phyloP scores from a whole-genome alignment of 2,329 filamentous ascomycete species.

The Tolypocladium cylindrosporum region DNA sequence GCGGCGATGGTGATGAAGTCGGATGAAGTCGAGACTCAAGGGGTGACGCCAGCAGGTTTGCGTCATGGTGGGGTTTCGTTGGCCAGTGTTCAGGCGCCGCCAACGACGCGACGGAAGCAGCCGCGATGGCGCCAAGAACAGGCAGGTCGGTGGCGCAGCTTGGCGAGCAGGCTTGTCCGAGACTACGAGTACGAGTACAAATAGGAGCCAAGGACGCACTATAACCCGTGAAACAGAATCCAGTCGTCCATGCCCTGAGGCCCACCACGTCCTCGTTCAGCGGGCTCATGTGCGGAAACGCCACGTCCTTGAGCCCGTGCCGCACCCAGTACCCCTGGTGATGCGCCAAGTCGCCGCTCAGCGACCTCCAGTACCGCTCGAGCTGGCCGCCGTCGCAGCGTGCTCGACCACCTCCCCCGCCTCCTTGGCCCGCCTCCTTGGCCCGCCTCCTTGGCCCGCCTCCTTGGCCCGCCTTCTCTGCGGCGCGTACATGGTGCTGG shows the following conservation, averaged over 20 bases:
- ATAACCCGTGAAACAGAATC: constrained; percentile 1
- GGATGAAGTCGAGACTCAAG: background rate
- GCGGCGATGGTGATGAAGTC: background rate
- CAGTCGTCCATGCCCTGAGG: constrained; percentile 2
- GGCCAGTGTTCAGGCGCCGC: too few species aligned
- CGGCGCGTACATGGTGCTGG: constrained; percentile 9
- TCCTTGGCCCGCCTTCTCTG: constrained; percentile 1
- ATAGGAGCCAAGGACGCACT: too few species aligned
- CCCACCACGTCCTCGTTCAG: background rate
- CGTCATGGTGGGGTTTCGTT: background rate
- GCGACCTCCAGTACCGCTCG: constrained; percentile 13
- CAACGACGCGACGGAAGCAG: background rate
- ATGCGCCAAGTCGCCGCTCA: constrained; percentile 3
- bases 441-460: background rate
- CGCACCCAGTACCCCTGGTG: constrained; percentile 15
- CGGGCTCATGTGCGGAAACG: background rate
- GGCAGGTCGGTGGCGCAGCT: background rate
- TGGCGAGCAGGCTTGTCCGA: too few species aligned
- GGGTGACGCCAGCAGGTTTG: background rate
- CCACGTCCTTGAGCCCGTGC: constrained; percentile 11
- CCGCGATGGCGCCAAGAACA: background rate
- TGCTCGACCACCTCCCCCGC: constrained; percentile 7
- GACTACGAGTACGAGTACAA: too few species aligned
- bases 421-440: background rate
- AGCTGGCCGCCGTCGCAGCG: constrained; percentile 3